These are phyloP conservation scores for Sporothrix dimorphospora DNA, from an alignment of 2,329 filamentous ascomycete species.

Conservation along the genomic window DNA sequence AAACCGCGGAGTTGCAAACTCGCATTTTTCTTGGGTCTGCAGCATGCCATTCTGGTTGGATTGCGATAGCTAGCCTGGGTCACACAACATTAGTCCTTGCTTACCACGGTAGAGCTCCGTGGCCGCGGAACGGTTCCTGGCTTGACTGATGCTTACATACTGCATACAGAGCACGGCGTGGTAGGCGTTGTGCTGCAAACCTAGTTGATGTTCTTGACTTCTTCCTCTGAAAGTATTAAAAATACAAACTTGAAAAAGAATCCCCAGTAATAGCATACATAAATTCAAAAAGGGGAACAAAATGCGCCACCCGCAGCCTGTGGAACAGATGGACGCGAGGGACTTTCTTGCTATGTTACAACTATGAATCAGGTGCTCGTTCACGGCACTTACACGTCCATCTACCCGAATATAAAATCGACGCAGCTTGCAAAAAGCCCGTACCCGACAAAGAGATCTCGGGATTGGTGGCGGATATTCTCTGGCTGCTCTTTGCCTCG, in stretches of 20 bases:
- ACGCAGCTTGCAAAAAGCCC: neutral
- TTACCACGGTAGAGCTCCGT: neutral
- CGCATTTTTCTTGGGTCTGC: neutral
- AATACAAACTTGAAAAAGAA: no score
- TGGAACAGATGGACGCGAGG: neutral
- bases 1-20: neutral
- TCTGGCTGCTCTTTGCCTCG: neutral
- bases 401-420: neutral
- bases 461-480: neutral
- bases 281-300: neutral
- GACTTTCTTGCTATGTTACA: neutral
- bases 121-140: neutral
- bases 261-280: no score
- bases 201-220: neutral
- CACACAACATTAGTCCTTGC: constrained; percentile 1
- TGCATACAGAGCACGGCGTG: neutral
- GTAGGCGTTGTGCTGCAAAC: neutral
- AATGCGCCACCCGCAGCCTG: neutral
- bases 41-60: neutral
- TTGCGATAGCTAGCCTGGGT: neutral
- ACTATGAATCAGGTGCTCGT: no score
- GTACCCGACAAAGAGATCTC: neutral
- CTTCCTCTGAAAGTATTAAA: no score
- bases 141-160: constrained; percentile 23
- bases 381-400: neutral